A percentile compares a stretch with the other conserved stretches of the same genome.
phyloP scores from a whole-genome alignment of 768 basidiomycete species.

The Mycena kentingensis region DNA sequence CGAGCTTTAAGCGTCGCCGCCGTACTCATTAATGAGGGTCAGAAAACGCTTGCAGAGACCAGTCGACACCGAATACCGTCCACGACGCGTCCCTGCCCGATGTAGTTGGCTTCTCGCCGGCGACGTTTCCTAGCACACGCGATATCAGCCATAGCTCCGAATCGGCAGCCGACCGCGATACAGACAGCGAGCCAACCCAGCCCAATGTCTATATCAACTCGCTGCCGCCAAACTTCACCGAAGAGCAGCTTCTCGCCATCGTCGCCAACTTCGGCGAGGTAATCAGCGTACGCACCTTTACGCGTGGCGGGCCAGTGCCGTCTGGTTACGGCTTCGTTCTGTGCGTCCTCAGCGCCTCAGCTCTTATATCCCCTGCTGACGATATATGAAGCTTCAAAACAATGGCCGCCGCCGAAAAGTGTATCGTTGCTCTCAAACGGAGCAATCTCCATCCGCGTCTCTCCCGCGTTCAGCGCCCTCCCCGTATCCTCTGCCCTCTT shows the following conservation, averaged over 20 bases:
- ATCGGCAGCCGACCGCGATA: background rate
- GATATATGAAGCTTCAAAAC: slow-evolving; percentile 43
- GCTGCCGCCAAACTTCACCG: slow-evolving; percentile 57
- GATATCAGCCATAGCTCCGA: background rate
- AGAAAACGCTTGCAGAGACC: too few relatives aligned
- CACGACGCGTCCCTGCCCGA: background rate
- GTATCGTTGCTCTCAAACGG: slow-evolving; percentile 55
- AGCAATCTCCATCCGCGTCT: slow-evolving; percentile 64
- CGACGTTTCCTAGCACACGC: slow-evolving; percentile 4
- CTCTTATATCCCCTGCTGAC: background rate
- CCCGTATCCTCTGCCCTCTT: slow-evolving; percentile 10
- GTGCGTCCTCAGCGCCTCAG: slow-evolving; percentile 39
- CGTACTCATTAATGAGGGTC: too few relatives aligned
- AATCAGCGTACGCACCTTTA: slow-evolving; percentile 63
- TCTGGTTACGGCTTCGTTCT: slow-evolving; percentile 48
- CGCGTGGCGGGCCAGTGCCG: slow-evolving; percentile 54
- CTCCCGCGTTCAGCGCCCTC: slow-evolving; percentile 47
- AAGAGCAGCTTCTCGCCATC: slow-evolving; percentile 57
- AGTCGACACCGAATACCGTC: too few relatives aligned
- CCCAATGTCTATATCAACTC: slow-evolving; percentile 70
- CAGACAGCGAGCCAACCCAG: slow-evolving; percentile 24
- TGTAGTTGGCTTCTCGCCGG: slow-evolving; percentile 7
- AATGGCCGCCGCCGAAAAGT: slow-evolving; percentile 52
- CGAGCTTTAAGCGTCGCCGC: too few relatives aligned
- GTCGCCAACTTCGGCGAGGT: slow-evolving; percentile 55